Conservation (phyloP, 345 rosid genomes). For the Carallia pectinifolia region DNA sequence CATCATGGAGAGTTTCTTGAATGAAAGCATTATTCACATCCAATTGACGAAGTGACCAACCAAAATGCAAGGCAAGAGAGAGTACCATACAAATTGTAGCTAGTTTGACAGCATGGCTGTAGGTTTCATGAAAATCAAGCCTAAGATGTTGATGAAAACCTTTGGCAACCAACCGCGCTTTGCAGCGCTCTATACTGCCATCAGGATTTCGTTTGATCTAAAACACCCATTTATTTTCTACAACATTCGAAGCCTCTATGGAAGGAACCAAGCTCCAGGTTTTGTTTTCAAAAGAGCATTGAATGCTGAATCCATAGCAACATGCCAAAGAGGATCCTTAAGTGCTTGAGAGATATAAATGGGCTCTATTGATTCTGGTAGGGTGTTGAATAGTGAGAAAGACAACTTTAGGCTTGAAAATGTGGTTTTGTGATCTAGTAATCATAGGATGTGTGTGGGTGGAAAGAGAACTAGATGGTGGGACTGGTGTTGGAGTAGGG, state of each 20-base stretch:
- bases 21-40: not conserved
- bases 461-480: too few species aligned
- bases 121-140: not conserved
- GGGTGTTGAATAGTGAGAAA: not conserved
- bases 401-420: too few species aligned
- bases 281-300: not conserved
- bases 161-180: not conserved
- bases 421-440: too few species aligned
- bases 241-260: not conserved
- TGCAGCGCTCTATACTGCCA: not conserved
- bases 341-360: not conserved
- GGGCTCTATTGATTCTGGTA: not conserved
- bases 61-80: not conserved
- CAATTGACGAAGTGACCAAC: not conserved
- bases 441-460: too few species aligned
- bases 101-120: not conserved
- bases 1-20: not conserved
- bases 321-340: not conserved
- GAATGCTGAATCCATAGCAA: not conserved
- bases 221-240: not conserved
- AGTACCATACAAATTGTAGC: not conserved
- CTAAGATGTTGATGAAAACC: not conserved
- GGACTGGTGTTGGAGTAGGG: too few species aligned
- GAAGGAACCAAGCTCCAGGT: not conserved
- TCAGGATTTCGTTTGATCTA: not conserved